Percentiles rank a stretch among this genome's conserved stretches.
Conservation (phyloP, 2,329 filamentous ascomycete genomes). For the Penicillium sp. region DNA sequence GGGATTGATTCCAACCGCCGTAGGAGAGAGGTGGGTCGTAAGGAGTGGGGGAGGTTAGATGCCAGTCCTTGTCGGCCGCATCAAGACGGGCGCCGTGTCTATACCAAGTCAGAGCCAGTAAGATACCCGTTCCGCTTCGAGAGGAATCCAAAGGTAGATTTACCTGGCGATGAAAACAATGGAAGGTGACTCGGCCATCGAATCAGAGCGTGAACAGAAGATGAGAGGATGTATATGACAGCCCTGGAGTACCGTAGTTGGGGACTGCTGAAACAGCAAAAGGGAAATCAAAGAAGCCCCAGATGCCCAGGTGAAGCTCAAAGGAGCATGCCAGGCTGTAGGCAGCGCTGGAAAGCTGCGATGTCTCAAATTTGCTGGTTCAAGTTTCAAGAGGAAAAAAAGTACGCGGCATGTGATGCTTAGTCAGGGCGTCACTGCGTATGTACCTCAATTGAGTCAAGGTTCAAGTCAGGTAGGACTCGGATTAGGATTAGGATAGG, state of each 20-base stretch:
- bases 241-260: background rate
- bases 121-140: background rate
- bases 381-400: slow-evolving; percentile 2
- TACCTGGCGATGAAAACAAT: slow-evolving; percentile 44
- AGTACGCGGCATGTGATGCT: slow-evolving; percentile 10
- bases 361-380: background rate
- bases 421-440: slow-evolving; percentile 4
- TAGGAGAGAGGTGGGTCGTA: slow-evolving; percentile 96
- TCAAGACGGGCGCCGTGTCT: slow-evolving; percentile 92
- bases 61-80: slow-evolving; percentile 91
- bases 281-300: background rate
- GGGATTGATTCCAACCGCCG: slow-evolving; percentile 84
- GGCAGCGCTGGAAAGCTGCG: slow-evolving; percentile 1
- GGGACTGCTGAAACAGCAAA: background rate
- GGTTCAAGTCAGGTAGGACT: no score
- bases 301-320: background rate
- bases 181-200: slow-evolving; percentile 38
- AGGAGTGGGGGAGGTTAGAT: slow-evolving; percentile 82
- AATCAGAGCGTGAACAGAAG: slow-evolving; percentile 1
- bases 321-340: slow-evolving; percentile 4
- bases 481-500: no score
- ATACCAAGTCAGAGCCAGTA: slow-evolving; percentile 36
- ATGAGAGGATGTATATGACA: background rate
- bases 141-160: background rate
- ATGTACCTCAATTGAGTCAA: no score